Conservation (phyloP, 2,329 filamentous ascomycete species). For the Tolypocladium sp. region DNA sequence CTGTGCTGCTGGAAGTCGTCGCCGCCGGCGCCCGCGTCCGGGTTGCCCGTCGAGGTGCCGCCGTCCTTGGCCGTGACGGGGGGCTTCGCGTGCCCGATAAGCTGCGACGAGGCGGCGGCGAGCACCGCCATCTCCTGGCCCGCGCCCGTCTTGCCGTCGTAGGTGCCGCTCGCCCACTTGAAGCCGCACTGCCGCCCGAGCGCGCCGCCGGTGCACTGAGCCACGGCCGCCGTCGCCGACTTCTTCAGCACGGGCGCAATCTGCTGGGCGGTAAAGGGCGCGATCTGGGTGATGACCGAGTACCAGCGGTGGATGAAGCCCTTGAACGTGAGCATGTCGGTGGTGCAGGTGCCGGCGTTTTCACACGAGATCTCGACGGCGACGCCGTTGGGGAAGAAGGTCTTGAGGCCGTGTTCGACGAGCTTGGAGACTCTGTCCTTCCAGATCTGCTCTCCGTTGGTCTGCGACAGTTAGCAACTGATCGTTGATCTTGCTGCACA, state of each 20-base stretch:
- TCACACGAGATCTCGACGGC: conserved; percentile 57
- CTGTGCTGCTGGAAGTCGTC: conserved; percentile 21
- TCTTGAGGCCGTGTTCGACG: conserved; percentile 24
- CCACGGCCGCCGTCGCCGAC: conserved; percentile 44
- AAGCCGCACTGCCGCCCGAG: conserved; percentile 43
- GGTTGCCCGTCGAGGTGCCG: conserved; percentile 39
- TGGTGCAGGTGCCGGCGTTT: conserved; percentile 42
- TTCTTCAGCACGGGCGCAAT: conserved; percentile 42
- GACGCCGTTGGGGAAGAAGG: conserved; percentile 46
- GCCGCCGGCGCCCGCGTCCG: conserved; percentile 29
- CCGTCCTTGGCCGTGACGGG: conserved; percentile 39
- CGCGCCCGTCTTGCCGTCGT: conserved; percentile 46
- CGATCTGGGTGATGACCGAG: conserved; percentile 40
- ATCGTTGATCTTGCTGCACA: not conserved
- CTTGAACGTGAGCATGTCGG: conserved; percentile 57
- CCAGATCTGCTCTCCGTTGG: conserved; percentile 42
- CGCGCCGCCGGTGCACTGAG: conserved; percentile 43
- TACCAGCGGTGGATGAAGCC: conserved; percentile 51
- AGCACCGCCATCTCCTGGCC: conserved; percentile 53
- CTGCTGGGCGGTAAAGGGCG: conserved; percentile 40
- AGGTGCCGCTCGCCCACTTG: conserved; percentile 40
- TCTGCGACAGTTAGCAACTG: conserved; percentile 21
- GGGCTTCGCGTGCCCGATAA: conserved; percentile 30
- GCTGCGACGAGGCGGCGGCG: conserved; percentile 42
- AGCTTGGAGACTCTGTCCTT: conserved; percentile 33